A percentile compares a stretch with the other conserved stretches of the same genome.
phyloP scores from a whole-genome alignment of 2,329 filamentous ascomycete genomes.

The Pochonia chlamydosporia region DNA sequence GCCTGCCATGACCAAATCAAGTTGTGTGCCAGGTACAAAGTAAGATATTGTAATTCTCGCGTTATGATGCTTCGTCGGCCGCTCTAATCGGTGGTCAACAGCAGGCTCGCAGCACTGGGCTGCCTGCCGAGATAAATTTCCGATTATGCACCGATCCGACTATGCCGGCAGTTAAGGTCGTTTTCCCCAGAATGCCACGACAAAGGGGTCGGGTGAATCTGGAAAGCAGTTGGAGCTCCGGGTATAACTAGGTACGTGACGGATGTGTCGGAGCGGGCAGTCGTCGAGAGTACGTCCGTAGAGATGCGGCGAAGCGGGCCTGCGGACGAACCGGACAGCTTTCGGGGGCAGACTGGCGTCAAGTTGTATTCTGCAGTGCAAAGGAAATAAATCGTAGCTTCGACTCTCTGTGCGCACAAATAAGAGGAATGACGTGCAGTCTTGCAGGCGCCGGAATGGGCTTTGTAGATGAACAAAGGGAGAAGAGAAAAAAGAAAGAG shows the following conservation, averaged over 20 bases:
- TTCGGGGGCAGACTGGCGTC: too few relatives aligned
- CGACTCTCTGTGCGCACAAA: too few relatives aligned
- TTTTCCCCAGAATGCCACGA: background rate
- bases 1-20: conserved; percentile 4
- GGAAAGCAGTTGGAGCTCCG: background rate
- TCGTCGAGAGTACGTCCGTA: too few relatives aligned
- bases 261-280: background rate
- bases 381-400: too few relatives aligned
- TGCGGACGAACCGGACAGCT: too few relatives aligned
- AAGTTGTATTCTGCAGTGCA: too few relatives aligned
- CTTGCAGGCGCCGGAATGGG: too few relatives aligned
- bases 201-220: background rate
- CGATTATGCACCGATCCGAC: background rate
- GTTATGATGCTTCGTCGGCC: background rate
- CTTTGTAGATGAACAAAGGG: too few relatives aligned
- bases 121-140: background rate
- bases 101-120: background rate
- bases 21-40: background rate
- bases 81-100: background rate
- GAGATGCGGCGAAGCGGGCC: too few relatives aligned
- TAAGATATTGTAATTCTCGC: background rate
- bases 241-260: background rate
- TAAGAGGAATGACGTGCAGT: too few relatives aligned
- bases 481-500: too few relatives aligned
- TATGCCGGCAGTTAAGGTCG: background rate